phyloP scores from a whole-genome alignment of 345 rosid genomes.

The Brassica juncea region DNA sequence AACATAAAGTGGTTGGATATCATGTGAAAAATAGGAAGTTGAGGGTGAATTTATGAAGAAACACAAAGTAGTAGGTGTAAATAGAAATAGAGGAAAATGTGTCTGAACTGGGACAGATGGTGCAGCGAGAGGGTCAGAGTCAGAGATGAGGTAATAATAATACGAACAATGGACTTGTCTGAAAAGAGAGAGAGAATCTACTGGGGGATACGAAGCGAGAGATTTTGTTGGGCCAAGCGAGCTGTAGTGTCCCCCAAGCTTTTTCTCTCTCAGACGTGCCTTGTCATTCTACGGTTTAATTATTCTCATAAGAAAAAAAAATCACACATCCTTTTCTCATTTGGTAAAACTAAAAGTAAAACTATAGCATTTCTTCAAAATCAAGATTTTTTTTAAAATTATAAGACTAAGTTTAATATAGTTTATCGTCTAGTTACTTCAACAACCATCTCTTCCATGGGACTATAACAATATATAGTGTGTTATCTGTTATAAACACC shows the following conservation, averaged over 20 bases:
- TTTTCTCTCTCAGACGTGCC: not conserved
- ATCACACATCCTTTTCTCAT: not conserved
- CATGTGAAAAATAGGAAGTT: not conserved
- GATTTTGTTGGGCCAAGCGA: conserved; percentile 36
- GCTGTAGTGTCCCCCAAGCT: conserved; percentile 24
- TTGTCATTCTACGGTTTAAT: not conserved
- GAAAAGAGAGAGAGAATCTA: conserved; percentile 28
- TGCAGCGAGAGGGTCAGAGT: conserved; percentile 40
- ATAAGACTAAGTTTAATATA: not conserved
- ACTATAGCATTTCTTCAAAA: not conserved
- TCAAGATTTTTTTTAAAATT: not conserved
- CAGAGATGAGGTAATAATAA: conserved; percentile 35
- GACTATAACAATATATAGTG: not conserved
- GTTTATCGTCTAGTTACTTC: not conserved
- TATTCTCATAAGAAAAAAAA: not conserved
- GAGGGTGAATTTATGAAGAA: conserved; percentile 10
- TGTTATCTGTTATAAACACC: not conserved
- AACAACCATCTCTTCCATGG: not conserved
- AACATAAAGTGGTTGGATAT: not conserved
- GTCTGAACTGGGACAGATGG: conserved; percentile 37
- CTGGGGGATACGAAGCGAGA: conserved; percentile 28
- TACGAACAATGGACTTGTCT: conserved; percentile 26
- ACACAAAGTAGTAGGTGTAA: not conserved
- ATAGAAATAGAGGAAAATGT: not conserved
- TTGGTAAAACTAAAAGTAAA: not conserved